Evolutionary conservation across 2,329 filamentous ascomycete species (phyloP).

Genomic region (Lasiodiplodia hormozganensis): DNA sequence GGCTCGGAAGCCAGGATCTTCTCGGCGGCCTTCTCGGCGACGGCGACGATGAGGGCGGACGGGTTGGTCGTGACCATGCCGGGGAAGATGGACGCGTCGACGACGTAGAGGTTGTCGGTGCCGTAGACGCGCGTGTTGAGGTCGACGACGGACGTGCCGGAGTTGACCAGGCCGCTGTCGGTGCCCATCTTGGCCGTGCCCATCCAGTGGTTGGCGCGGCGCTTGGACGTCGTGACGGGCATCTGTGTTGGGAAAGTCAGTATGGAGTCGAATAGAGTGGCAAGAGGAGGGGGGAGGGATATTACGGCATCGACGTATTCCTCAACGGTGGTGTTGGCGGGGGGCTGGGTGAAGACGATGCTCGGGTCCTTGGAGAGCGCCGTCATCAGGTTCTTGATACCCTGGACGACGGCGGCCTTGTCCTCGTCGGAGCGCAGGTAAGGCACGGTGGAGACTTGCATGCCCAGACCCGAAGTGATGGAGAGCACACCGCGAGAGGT

Average conservation of each 20-base stretch:
- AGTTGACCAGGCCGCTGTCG: conserved; percentile 50
- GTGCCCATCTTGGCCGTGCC: conserved; percentile 63
- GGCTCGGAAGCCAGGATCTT: conserved; percentile 40
- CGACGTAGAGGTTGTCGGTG: conserved; percentile 55
- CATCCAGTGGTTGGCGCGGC: conserved; percentile 57
- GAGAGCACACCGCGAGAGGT: conserved; percentile 68
- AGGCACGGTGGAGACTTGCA: conserved; percentile 65
- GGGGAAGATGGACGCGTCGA: conserved; percentile 57
- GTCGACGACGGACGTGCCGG: conserved; percentile 56
- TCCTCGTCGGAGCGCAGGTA: conserved; percentile 66
- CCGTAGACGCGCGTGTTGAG: conserved; percentile 58
- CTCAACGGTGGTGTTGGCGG: conserved; percentile 59
- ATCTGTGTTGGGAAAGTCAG: conserved; percentile 30
- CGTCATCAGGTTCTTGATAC: conserved; percentile 66
- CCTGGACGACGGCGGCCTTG: conserved; percentile 67
- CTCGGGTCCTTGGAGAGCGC: conserved; percentile 61
- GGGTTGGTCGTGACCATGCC: conserved; percentile 49
- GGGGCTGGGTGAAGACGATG: conserved; percentile 55
- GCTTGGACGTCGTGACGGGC: conserved; percentile 46
- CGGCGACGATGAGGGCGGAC: conserved; percentile 45
- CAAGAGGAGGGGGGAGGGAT: background rate
- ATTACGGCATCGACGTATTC: conserved; percentile 60
- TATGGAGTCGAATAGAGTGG: conserved; percentile 15
- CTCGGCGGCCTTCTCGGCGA: conserved; percentile 47
- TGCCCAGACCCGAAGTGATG: conserved; percentile 64